Conservation (phyloP, 1,284 basidiomycete genomes). For the Fistulina hepatica region DNA sequence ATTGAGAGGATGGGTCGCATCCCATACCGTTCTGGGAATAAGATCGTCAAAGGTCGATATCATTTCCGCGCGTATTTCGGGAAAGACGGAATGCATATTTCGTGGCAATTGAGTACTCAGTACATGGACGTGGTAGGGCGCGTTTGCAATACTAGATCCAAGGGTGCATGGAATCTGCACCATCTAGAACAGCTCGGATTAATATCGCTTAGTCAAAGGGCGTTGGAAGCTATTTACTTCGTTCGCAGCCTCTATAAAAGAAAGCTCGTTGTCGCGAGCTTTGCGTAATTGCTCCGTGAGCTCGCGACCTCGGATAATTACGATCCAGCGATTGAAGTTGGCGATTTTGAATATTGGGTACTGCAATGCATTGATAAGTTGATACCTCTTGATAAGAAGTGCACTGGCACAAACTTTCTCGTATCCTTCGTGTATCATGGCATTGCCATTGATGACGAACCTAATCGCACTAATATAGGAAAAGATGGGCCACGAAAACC, state of each 20-base stretch:
- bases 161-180: slow-evolving; percentile 20
- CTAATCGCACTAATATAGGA: slow-evolving; percentile 15
- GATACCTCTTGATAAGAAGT: background rate
- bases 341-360: slow-evolving; percentile 31
- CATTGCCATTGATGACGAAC: slow-evolving; percentile 9
- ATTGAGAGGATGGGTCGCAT: background rate
- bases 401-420: slow-evolving; percentile 11
- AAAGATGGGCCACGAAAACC: slow-evolving; percentile 10
- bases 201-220: background rate
- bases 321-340: slow-evolving; percentile 26
- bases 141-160: slow-evolving; percentile 16
- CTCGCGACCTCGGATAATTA: slow-evolving; percentile 26
- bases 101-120: slow-evolving; percentile 25
- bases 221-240: slow-evolving; percentile 21
- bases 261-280: slow-evolving; percentile 29
- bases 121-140: slow-evolving; percentile 24
- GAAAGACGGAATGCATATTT: slow-evolving; percentile 21
- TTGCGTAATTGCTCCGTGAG: slow-evolving; percentile 32
- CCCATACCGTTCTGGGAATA: slow-evolving; percentile 10
- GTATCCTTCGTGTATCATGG: slow-evolving; percentile 13
- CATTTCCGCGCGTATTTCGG: slow-evolving; percentile 27
- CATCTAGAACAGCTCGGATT: slow-evolving; percentile 10
- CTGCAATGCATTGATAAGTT: slow-evolving; percentile 21
- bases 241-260: slow-evolving; percentile 22
- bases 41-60: slow-evolving; percentile 21